Evolutionary conservation across 2,329 filamentous ascomycete species (phyloP).

Genomic region (Clathrospora elynae): DNA sequence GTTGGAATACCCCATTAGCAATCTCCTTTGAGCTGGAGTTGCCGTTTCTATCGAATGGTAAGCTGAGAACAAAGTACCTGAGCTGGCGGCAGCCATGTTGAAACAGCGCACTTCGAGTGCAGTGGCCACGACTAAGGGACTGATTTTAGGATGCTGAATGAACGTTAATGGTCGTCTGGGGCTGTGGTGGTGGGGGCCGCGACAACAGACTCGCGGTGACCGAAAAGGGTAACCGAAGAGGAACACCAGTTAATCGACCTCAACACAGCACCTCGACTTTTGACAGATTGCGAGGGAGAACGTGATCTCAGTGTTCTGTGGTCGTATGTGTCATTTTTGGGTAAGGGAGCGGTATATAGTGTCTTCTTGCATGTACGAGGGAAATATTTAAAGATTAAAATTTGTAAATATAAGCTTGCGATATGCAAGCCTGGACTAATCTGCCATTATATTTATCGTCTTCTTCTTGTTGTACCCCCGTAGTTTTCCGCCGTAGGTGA

Average conservation of each 20-base stretch:
- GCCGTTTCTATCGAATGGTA: neutral
- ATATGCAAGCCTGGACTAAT: no score
- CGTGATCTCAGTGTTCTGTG: no score
- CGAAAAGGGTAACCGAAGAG: neutral
- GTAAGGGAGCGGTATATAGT: no score
- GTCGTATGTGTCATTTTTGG: no score
- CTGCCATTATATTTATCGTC: no score
- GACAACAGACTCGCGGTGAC: neutral
- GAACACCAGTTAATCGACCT: neutral
- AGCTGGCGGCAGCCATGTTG: neutral
- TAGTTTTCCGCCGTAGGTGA: no score
- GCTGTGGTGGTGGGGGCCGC: slow-evolving; percentile 1
- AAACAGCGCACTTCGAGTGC: neutral
- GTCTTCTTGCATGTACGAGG: no score
- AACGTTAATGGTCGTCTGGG: slow-evolving; percentile 3
- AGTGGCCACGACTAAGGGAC: no score
- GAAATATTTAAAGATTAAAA: no score
- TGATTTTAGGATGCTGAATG: neutral
- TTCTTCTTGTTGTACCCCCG: no score
- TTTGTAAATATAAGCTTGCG: no score
- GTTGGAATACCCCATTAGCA: slow-evolving; percentile 1
- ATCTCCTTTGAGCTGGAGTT: neutral
- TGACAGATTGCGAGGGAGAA: neutral
- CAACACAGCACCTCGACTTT: neutral
- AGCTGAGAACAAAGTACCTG: neutral